A percentile compares a stretch with the other conserved stretches of the same genome.
Conservation (phyloP, 176 grass and related monocot genomes). For the Aegilops bicornis region DNA sequence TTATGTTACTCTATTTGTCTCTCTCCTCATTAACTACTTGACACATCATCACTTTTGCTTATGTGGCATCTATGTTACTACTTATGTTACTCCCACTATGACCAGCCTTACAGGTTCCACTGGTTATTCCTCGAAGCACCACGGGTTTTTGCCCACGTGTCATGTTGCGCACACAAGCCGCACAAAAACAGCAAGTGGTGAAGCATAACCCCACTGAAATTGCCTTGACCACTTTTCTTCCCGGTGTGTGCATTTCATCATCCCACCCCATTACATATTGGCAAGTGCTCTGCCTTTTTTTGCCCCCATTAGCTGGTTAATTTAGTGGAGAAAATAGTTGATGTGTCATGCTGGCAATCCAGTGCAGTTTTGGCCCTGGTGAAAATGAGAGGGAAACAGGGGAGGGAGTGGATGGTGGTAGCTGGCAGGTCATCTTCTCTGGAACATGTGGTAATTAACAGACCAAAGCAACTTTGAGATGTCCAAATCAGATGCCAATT, state of each 20-base stretch:
- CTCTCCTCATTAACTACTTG: too few species aligned
- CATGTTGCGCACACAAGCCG: constrained; percentile 14
- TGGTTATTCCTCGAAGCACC: not conserved
- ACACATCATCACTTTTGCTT: too few species aligned
- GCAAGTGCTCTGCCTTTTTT: constrained; percentile 36
- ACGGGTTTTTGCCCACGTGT: constrained; percentile 12
- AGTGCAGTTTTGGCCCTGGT: constrained; percentile 19
- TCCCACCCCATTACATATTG: constrained; percentile 31
- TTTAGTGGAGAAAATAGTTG: not conserved
- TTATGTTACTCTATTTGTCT: too few species aligned
- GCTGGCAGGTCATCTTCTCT: constrained; percentile 38
- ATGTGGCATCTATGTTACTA: too few species aligned
- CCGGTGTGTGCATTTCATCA: constrained; percentile 34
- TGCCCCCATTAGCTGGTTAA: not conserved
- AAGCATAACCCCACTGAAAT: constrained; percentile 38
- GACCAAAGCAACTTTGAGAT: constrained; percentile 29
- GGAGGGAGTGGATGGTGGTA: constrained; percentile 27
- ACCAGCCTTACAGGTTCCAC: not conserved
- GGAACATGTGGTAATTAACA: constrained; percentile 21
- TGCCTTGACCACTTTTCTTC: constrained; percentile 32
- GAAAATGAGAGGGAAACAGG: constrained; percentile 6
- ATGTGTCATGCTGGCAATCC: constrained; percentile 28
- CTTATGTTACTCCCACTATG: too few species aligned
- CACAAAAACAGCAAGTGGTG: constrained; percentile 37
- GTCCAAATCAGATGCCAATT: constrained; percentile 32